Conservation (phyloP, 768 basidiomycete genomes). For the Clitopilus passeckerianus region DNA sequence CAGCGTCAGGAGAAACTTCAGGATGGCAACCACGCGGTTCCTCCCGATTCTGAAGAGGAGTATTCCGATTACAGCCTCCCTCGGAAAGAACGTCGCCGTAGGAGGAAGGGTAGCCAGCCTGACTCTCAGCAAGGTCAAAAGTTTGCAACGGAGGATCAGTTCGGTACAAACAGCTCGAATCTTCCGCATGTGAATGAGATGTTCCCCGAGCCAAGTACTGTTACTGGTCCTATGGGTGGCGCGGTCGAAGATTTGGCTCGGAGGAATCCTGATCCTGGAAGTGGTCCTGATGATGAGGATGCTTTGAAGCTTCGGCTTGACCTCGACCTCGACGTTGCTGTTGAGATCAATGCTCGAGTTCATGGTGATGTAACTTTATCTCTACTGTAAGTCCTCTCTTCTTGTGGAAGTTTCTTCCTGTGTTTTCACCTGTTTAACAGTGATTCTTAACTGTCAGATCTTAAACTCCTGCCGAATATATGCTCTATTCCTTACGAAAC, state of each 20-base stretch:
- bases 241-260: neutral
- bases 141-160: neutral
- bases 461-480: too few relatives aligned
- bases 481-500: too few relatives aligned
- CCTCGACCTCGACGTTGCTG: constrained; percentile 12
- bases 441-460: neutral
- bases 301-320: constrained; percentile 13
- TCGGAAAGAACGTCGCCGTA: neutral
- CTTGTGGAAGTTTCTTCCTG: neutral
- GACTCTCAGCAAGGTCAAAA: neutral
- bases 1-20: constrained; percentile 5
- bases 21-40: neutral
- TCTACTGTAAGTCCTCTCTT: constrained; percentile 12
- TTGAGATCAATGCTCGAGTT: constrained; percentile 13
- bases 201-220: neutral
- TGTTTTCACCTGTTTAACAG: neutral
- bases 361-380: constrained; percentile 14
- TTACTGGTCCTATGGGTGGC: neutral
- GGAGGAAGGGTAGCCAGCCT: neutral
- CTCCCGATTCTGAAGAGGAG: neutral
- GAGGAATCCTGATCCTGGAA: neutral
- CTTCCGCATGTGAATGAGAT: neutral
- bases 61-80: neutral
- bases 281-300: constrained; percentile 7
- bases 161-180: neutral